These are phyloP conservation scores for Solanum piurae DNA, from an alignment of 257 asterid species.

Conservation along the genomic window DNA sequence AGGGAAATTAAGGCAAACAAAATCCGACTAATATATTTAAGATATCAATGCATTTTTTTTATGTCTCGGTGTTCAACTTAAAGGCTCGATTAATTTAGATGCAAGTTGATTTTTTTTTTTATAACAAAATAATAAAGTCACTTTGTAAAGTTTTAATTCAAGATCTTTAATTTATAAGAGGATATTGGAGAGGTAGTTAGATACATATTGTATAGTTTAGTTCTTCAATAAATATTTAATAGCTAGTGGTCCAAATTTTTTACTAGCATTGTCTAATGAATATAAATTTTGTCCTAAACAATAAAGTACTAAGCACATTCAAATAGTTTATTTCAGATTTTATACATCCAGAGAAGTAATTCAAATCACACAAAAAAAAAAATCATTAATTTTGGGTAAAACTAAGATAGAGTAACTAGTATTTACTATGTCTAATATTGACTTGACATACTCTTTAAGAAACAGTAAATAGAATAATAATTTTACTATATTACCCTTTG, in stretches of 20 bases:
- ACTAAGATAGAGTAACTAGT: neutral
- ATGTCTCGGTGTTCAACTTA: fast-evolving
- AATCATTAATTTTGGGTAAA: neutral
- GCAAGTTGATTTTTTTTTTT: too few relatives aligned
- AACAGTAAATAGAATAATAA: neutral
- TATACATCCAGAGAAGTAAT: neutral
- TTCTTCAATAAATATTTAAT: neutral
- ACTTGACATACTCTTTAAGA: neutral
- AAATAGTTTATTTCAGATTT: neutral
- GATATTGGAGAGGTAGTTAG: neutral
- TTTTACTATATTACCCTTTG: neutral
- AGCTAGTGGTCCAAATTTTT: neutral
- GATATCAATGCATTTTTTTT: neutral
- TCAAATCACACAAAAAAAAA: neutral
- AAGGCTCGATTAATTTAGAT: neutral
- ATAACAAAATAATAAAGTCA: neutral
- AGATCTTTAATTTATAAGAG: neutral
- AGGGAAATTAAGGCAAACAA: neutral
- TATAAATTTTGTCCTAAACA: neutral
- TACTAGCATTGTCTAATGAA: neutral
- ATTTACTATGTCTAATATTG: neutral
- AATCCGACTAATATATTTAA: neutral
- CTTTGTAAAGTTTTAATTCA: neutral
- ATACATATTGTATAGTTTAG: neutral
- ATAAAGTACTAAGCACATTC: neutral